A percentile compares a stretch with the other conserved stretches of the same genome.
phyloP scores from a whole-genome alignment of 768 basidiomycete genomes.

The Pholiota microspora region DNA sequence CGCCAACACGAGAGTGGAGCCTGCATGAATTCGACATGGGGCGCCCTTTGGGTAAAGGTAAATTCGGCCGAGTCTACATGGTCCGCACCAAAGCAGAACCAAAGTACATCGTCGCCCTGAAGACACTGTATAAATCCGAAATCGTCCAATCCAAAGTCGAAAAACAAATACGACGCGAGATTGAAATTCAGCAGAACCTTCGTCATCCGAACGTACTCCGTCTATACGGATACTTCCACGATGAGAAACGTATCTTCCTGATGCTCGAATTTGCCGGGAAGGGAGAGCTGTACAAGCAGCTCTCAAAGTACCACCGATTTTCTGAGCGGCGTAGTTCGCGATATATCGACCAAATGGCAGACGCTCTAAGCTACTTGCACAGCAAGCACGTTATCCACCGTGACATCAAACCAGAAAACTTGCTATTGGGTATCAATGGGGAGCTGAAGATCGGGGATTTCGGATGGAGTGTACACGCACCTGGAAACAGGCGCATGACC shows the following conservation, averaged over 20 bases:
- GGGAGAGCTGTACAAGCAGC: conserved; percentile 95
- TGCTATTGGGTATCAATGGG: conserved; percentile 91
- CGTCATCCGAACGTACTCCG: conserved; percentile 94
- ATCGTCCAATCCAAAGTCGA: conserved; percentile 90
- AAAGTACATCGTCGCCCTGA: conserved; percentile 93
- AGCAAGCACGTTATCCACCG: conserved; percentile 97
- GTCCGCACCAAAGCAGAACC: conserved; percentile 88
- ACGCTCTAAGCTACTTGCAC: conserved; percentile 90
- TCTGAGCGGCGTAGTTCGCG: conserved; percentile 83
- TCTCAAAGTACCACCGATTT: conserved; percentile 83
- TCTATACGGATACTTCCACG: conserved; percentile 97
- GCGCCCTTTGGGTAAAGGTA: conserved; percentile 95
- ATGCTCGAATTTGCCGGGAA: conserved; percentile 98
- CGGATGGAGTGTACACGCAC: conserved; percentile 98
- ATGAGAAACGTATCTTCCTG: conserved; percentile 94
- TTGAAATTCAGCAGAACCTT: conserved; percentile 96
- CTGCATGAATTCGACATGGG: conserved; percentile 91
- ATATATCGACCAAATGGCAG: conserved; percentile 98
- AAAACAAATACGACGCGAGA: conserved; percentile 96
- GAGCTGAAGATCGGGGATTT: conserved; percentile 99
- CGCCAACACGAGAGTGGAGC: conserved; percentile 82
- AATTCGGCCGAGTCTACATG: conserved; percentile 99
- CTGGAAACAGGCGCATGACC: conserved; percentile 84
- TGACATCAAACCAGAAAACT: conserved; percentile 98
- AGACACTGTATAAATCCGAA: conserved; percentile 96